These are phyloP conservation scores for Starmerella potacharoeniae DNA, from an alignment of 805 yeast species.

Conservation along the genomic window DNA sequence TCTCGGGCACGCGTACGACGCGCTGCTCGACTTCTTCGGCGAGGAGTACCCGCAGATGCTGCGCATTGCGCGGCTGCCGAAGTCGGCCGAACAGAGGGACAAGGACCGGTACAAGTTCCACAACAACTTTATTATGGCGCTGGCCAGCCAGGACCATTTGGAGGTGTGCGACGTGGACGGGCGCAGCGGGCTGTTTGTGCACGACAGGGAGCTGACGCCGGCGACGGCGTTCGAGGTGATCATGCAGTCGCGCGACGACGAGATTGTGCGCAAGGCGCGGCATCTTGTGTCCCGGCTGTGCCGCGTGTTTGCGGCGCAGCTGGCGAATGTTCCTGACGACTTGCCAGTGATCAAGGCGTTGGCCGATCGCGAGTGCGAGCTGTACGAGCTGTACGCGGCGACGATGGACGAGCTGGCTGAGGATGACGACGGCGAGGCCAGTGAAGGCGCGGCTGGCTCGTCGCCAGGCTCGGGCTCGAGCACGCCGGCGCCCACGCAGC, in stretches of 20 bases:
- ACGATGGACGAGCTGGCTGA: neutral
- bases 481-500: too few relatives aligned
- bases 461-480: too few relatives aligned
- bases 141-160: conserved; percentile 21
- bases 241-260: neutral
- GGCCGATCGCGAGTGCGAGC: conserved; percentile 5
- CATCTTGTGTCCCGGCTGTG: conserved; percentile 9
- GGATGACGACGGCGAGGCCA: too few relatives aligned
- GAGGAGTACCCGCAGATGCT: conserved; percentile 8
- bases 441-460: too few relatives aligned
- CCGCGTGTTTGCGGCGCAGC: neutral
- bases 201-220: conserved; percentile 20
- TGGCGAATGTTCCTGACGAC: neutral
- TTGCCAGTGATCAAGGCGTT: neutral
- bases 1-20: conserved; percentile 20
- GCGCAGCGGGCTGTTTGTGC: conserved; percentile 18
- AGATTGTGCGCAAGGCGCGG: conserved; percentile 5
- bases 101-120: conserved; percentile 10
- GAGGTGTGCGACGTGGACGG: conserved; percentile 17
- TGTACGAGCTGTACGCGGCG: conserved; percentile 5
- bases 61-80: conserved; percentile 12
- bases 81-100: conserved; percentile 2
- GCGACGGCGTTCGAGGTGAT: conserved; percentile 9
- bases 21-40: conserved; percentile 22
- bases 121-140: conserved; percentile 20